A percentile compares a stretch with the other conserved stretches of the same genome.
Conservation (phyloP, 2,329 filamentous ascomycete genomes). For the Thielaviopsis punctulata region DNA sequence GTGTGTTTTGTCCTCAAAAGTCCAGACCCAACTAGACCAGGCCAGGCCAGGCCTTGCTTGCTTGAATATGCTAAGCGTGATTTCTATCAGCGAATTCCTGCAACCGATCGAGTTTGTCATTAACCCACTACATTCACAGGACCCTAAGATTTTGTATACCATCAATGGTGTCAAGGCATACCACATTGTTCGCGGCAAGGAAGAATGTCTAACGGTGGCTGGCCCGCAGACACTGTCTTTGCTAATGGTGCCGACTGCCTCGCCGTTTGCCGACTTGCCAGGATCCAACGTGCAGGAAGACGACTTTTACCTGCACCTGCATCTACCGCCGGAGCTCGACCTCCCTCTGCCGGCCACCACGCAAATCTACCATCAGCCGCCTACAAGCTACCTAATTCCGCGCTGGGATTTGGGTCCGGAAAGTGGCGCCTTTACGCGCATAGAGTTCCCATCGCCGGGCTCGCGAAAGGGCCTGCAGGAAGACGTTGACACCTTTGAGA, state of each 20-base stretch:
- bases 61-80: no score
- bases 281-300: slow-evolving; percentile 50
- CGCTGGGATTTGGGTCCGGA: slow-evolving; percentile 86
- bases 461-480: slow-evolving; percentile 63
- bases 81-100: no score
- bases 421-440: slow-evolving; percentile 76
- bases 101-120: no score
- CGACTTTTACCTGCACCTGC: slow-evolving; percentile 93
- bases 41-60: no score
- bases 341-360: slow-evolving; percentile 86
- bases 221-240: slow-evolving; percentile 84
- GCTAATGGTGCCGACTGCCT: slow-evolving; percentile 86
- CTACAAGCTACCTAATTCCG: slow-evolving; percentile 82
- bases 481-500: slow-evolving; percentile 91
- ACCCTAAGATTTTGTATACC: slow-evolving; percentile 50
- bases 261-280: slow-evolving; percentile 41
- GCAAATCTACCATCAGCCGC: slow-evolving; percentile 92
- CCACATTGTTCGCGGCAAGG: slow-evolving; percentile 75
- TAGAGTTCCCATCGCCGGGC: slow-evolving; percentile 69
- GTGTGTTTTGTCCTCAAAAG: background rate
- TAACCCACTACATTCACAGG: slow-evolving; percentile 21
- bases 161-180: slow-evolving; percentile 80
- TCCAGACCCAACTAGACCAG: no score
- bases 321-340: slow-evolving; percentile 86
- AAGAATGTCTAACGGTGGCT: slow-evolving; percentile 64